Evolutionary conservation across 2,329 filamentous ascomycete species (phyloP), one percentile per base, ranked within the genome.

Genomic region (Alternaria gaisen): DNA sequence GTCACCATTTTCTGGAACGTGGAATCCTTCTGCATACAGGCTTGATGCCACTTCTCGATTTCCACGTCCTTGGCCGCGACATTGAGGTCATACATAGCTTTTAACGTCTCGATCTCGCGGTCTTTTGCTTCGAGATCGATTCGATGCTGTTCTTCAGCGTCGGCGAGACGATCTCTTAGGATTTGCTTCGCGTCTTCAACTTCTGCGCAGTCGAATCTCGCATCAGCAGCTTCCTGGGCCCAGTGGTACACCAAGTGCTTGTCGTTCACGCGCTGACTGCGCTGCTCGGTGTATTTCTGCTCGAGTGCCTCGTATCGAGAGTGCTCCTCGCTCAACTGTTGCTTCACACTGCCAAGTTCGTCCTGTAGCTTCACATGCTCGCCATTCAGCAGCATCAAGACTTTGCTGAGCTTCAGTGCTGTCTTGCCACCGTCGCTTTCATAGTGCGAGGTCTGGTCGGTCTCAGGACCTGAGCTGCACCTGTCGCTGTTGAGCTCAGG

Each of bases 271-370:
- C 51, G 43, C 18, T 59, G 56, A 22, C 14, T 12, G 7, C 16
- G 43, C n/a, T 59, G 51, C 12, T 55, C 36, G 5, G 20, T n/a
- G n/a, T 55, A 38, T 16, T 50, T 47, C 12, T 42, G 26, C 20
- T 55, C 26, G 4, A 59, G 56, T 6, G n/a, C n/a, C 18, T 59
- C 6, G 12, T 48, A 54, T 1, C 16, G 18, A 10, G 18, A 16
- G 2, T 32, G 11, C 5, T 44, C 20, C 5, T 28, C 48, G 41
- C 16, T 16, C 12, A 34, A 5, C 6, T 46, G 30, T 4, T 46
- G 40, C 18, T 54, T 38, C 4, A 30, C 16, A n/a, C 9, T 26
- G 24, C 11, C 9, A 6, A 30, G 28, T 11, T 52, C 9, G 14
- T 20, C 22, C 6, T 48, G 24, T 10, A 53, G 26, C 3, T 7